Evolutionary conservation across 2,329 filamentous ascomycete genomes (phyloP), one percentile per base, ranked within the genome.

Genomic region (Apiospora rasikravindrae): DNA sequence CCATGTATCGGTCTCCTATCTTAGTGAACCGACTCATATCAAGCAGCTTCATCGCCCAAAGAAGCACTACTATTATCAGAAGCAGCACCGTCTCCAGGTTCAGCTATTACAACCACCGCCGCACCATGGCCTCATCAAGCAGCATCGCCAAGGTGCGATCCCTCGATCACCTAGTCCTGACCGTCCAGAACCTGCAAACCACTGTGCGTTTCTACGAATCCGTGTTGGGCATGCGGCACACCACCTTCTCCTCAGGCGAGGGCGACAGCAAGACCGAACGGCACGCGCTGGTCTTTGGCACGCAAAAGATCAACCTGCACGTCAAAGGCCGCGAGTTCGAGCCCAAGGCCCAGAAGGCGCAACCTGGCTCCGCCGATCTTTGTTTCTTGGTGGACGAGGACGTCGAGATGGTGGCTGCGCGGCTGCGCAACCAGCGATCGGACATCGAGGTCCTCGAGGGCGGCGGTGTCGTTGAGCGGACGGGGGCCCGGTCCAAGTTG

Each of bases 251-350:
- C 0, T 85, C 87, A 0, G 74, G 77, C 66, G 71, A 45, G 33
- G 51, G 49, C 29, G 53, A 22, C 53, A 61, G 16, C 53, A 22
- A 61, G 7, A 61, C 53, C 7, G 78, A 76, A 33, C 85, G 89
- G 16, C 84, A 88, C 72, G 88, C 88, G 0, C 82, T 91, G 22
- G 80, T 84, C 5, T 91, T 91, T 75, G 90, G 89, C 45, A 77
- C 74, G 0, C 88, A 90, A 73, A 91, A 91, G 79, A 88, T 91
- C 72, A 91, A 91, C 73, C 83, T 92, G 2, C 89, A 91, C 76
- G 83, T 88, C 74, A 81, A 82, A 14, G 89, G 88, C 8, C 84
- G 84, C 19, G 89, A 91, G 73, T 91, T 90, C 74, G 87, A 89
- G 72, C 89, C 89, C 3, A 90, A 90, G 76, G 89, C 89, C 0